Base-by-base conservation (phyloP, 2,329 filamentous ascomycete species). In the Aspergillus amoenus region DNA sequence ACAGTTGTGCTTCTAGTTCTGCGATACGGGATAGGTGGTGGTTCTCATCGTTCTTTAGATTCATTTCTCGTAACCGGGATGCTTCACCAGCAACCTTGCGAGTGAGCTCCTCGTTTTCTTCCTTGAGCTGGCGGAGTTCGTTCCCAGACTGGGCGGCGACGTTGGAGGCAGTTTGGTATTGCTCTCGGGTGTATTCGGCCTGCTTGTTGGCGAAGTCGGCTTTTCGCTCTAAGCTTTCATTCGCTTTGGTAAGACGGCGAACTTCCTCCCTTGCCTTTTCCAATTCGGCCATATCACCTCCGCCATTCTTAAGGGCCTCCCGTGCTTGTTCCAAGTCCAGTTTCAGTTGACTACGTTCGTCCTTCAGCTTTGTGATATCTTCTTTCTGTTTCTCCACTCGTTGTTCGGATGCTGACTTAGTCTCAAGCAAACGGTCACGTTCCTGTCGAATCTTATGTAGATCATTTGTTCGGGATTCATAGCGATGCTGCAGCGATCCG, bases 101-200 rank as follows among this genome's bases (percentile, higher is more conserved):
- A 45, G 70, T 72, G 43, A 80, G 61, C 2, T 61, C 55, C 41
- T 73, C 70, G 39, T 76, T 72, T 49, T 78, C 67, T 15, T 69
- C 66, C 58, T 73, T 68, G 21, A 79, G 65, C 24, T 72, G 70
- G 9, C 69, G 71, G 34, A 66, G 61, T 59, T 79, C 74, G 43
- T 66, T 72, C 6, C 68, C 71, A 7, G 75, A 70, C 45, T 78
- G 76, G 18, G 75, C 76, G 1, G 77, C 78, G 8, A 70, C 69
- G 5, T 67, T 77, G 6, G 78, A 80, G 11, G 77, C 78, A 30
- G 71, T 76, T 59, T 80, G 78, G 52, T 80, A 80, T 62, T 79
- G 77, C 56, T 74, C 69, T 40, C 77, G 73, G 5, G 73, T 77
- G 58, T 79, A 79, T 46, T 79, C 78, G 7, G 76, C 70, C 58